phyloP scores from a whole-genome alignment of 2,329 filamentous ascomycete species.

The Waltergamsia citrina region DNA sequence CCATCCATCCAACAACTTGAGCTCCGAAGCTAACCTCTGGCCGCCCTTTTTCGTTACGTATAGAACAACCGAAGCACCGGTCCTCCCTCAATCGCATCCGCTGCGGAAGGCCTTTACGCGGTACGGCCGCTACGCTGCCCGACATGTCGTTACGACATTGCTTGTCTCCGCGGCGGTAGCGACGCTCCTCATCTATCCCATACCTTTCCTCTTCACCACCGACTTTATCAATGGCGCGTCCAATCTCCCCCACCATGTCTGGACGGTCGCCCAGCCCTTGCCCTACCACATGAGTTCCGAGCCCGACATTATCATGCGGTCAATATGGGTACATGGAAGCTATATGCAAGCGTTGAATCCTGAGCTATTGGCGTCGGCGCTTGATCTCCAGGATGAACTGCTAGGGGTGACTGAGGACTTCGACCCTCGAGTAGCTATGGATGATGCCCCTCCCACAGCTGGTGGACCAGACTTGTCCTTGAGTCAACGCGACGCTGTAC shows the following conservation, averaged over 20 bases:
- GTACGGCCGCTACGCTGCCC: constrained; percentile 61
- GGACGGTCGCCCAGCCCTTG: constrained; percentile 64
- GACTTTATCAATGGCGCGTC: constrained; percentile 63
- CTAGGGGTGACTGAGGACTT: constrained; percentile 52
- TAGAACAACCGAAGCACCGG: constrained; percentile 67
- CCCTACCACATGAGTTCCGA: constrained; percentile 36
- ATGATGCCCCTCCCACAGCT: constrained; percentile 10
- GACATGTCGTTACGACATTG: constrained; percentile 66
- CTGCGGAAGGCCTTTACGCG: constrained; percentile 55
- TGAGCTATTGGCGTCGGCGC: constrained; percentile 53
- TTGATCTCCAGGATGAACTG: constrained; percentile 61
- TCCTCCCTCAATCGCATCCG: constrained; percentile 54
- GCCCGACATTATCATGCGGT: constrained; percentile 72
- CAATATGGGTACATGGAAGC: constrained; percentile 71
- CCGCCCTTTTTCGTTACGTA: constrained; percentile 4
- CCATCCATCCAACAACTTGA: too few species aligned
- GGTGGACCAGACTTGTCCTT: constrained; percentile 26
- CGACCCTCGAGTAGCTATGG: constrained; percentile 30
- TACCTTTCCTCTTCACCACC: constrained; percentile 64
- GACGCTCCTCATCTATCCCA: constrained; percentile 62
- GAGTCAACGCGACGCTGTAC: constrained; percentile 41
- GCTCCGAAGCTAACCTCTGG: too few species aligned
- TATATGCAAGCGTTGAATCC: constrained; percentile 69
- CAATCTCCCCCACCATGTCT: constrained; percentile 69
- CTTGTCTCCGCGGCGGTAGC: constrained; percentile 65